phyloP scores from a whole-genome alignment of 1,284 basidiomycete genomes.

The Mycena sp. region DNA sequence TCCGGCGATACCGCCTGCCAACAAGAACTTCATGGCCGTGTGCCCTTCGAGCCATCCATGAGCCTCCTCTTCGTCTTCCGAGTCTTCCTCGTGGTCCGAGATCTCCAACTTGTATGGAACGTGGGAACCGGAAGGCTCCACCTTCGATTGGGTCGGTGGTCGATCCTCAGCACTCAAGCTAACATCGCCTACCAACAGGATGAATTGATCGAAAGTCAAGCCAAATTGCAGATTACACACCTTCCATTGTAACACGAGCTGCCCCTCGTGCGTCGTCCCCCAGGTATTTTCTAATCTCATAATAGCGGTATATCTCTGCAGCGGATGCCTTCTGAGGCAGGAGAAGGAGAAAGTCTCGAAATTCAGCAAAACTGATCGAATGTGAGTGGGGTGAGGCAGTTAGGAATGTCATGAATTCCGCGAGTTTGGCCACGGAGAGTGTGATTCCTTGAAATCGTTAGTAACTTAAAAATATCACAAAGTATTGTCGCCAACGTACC shows the following conservation, averaged over 20 bases:
- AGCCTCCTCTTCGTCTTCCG: constrained; percentile 68
- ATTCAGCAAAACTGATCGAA: constrained; percentile 86
- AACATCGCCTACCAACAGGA: constrained; percentile 68
- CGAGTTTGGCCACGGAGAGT: constrained; percentile 70
- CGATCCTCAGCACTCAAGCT: constrained; percentile 78
- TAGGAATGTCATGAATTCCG: constrained; percentile 85
- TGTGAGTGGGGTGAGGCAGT: constrained; percentile 73
- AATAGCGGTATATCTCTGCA: constrained; percentile 88
- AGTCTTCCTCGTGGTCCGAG: constrained; percentile 50
- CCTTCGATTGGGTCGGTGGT: constrained; percentile 45
- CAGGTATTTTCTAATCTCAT: constrained; percentile 80
- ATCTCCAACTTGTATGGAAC: constrained; percentile 51
- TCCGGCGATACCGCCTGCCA: constrained; percentile 95
- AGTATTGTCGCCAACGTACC: constrained; percentile 55
- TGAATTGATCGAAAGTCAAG: constrained; percentile 28
- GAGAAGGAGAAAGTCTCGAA: constrained; percentile 90
- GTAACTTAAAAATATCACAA: constrained; percentile 18
- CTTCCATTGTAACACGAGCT: constrained; percentile 88
- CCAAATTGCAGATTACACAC: constrained; percentile 52
- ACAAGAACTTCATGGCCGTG: constrained; percentile 88
- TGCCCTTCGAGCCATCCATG: constrained; percentile 74
- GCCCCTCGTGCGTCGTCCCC: constrained; percentile 81
- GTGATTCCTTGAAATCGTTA: constrained; percentile 65
- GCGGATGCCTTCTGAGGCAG: constrained; percentile 85
- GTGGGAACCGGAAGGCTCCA: constrained; percentile 31